These are phyloP conservation scores for Lipomyces anomalus DNA, from an alignment of 805 yeast species.

Conservation along the genomic window DNA sequence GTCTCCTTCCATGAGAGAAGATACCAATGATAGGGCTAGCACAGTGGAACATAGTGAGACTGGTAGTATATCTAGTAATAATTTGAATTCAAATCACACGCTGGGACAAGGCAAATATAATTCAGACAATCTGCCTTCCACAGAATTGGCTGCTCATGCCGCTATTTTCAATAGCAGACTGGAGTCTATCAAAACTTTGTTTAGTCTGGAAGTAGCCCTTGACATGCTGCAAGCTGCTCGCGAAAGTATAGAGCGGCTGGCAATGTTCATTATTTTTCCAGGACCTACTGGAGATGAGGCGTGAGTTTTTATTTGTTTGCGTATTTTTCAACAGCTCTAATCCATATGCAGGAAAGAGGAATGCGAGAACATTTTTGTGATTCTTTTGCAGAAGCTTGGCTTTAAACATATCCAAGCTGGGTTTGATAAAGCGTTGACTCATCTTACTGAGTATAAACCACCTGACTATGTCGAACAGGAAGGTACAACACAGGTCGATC, in stretches of 20 bases:
- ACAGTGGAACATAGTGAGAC: slow-evolving; percentile 1
- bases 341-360: too few relatives aligned
- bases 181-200: slow-evolving; percentile 65
- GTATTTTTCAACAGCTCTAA: too few relatives aligned
- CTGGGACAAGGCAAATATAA: background rate
- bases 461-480: slow-evolving; percentile 19
- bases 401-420: slow-evolving; percentile 77
- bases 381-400: slow-evolving; percentile 57
- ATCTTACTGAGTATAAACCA: slow-evolving; percentile 70
- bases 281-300: slow-evolving; percentile 36
- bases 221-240: slow-evolving; percentile 65
- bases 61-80: too few relatives aligned
- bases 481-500: slow-evolving; percentile 1
- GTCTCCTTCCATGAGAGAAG: background rate
- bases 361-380: slow-evolving; percentile 61
- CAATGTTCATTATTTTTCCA: slow-evolving; percentile 39
- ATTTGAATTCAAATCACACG: too few relatives aligned
- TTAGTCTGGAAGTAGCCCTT: slow-evolving; percentile 75
- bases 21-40: too few relatives aligned
- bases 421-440: slow-evolving; percentile 69
- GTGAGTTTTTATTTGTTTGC: too few relatives aligned
- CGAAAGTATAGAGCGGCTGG: slow-evolving; percentile 53
- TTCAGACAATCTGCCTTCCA: slow-evolving; percentile 35
- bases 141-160: slow-evolving; percentile 74
- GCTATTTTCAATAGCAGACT: slow-evolving; percentile 71